These are phyloP conservation scores for Boletus huronensis DNA, from an alignment of 768 basidiomycete species.

Conservation along the genomic window DNA sequence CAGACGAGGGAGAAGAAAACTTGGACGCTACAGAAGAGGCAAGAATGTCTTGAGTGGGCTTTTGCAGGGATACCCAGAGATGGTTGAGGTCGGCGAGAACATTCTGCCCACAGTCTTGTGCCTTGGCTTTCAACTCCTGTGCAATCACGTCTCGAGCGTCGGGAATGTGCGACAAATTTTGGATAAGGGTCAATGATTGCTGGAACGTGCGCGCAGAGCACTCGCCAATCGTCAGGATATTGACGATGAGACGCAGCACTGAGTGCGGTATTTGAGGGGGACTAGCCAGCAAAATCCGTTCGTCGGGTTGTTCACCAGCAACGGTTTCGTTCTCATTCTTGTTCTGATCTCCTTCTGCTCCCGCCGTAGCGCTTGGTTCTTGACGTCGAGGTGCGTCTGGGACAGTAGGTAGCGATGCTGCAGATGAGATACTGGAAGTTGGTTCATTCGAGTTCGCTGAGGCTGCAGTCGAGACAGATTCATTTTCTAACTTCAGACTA, in stretches of 20 bases:
- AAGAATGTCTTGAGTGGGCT: conserved; percentile 50
- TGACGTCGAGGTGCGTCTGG: conserved; percentile 11
- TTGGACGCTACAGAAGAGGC: conserved; percentile 74
- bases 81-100: conserved; percentile 77
- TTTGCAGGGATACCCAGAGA: conserved; percentile 61
- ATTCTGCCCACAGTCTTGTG: conserved; percentile 80
- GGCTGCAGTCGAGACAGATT: conserved; percentile 23
- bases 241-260: conserved; percentile 89
- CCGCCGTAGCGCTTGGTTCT: conserved; percentile 15
- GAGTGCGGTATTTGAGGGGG: conserved; percentile 83
- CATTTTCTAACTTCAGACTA: conserved; percentile 52
- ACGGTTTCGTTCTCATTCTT: conserved; percentile 24
- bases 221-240: conserved; percentile 96
- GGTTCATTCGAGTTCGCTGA: conserved; percentile 16
- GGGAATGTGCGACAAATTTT: conserved; percentile 85
- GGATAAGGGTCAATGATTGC: conserved; percentile 86
- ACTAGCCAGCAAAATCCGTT: conserved; percentile 54
- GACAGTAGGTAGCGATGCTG: neutral
- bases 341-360: conserved; percentile 16
- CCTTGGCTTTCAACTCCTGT: conserved; percentile 79
- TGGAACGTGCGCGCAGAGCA: conserved; percentile 97
- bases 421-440: conserved; percentile 3
- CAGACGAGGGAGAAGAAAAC: conserved; percentile 91
- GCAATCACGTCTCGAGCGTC: conserved; percentile 88
- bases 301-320: conserved; percentile 27